Evolutionary conservation across 805 yeast species (phyloP).

Genomic region (Ogataea methanolica): DNA sequence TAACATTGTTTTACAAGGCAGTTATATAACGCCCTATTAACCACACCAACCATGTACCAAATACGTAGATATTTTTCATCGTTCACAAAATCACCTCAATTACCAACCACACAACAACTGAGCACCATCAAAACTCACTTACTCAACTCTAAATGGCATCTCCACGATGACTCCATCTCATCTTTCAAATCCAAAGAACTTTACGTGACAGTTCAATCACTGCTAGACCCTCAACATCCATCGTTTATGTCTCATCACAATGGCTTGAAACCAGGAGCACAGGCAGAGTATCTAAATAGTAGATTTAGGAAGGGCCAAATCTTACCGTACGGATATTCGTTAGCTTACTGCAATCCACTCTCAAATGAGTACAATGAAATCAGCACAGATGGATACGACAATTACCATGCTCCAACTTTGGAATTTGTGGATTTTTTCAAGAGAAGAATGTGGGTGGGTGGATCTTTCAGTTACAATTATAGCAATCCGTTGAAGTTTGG

Average conservation of each 20-base stretch:
- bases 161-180: conserved; percentile 26
- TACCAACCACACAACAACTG: conserved; percentile 6
- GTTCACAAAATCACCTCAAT: conserved; percentile 1
- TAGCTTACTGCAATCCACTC: conserved; percentile 62
- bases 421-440: conserved; percentile 31
- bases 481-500: conserved; percentile 33
- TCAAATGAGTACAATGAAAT: conserved; percentile 39
- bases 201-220: conserved; percentile 25
- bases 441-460: conserved; percentile 80
- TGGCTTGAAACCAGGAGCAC: background rate
- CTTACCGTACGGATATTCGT: conserved; percentile 54
- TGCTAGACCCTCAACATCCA: conserved; percentile 4
- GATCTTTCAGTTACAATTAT: conserved; percentile 43
- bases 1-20: too few relatives aligned
- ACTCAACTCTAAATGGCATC: conserved; percentile 17
- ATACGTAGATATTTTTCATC: conserved; percentile 1
- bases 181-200: conserved; percentile 23
- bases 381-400: conserved; percentile 75
- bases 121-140: conserved; percentile 10
- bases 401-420: conserved; percentile 61
- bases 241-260: conserved; percentile 13
- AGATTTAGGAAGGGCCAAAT: conserved; percentile 15
- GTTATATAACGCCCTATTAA: background rate
- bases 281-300: conserved; percentile 2
- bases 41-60: background rate